Conservation (phyloP, 805 yeast genomes). For the Yarrowia sp. region DNA sequence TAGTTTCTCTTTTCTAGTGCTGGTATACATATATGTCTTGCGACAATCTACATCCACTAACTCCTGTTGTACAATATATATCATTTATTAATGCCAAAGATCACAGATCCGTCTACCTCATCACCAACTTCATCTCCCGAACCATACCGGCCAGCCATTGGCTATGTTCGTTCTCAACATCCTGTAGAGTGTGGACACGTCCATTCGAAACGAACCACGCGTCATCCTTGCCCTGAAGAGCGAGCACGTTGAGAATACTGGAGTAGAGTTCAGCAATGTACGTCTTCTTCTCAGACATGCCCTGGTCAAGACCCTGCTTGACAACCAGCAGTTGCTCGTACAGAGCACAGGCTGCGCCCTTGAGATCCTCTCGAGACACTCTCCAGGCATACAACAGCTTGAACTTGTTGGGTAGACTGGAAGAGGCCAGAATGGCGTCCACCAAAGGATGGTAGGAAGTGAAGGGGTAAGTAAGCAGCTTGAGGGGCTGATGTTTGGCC, state of each 20-base stretch:
- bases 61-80: neutral
- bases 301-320: neutral
- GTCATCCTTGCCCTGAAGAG: neutral
- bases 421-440: slow-evolving; percentile 4
- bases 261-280: neutral
- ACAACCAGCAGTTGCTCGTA: slow-evolving; percentile 27
- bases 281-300: neutral
- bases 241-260: slow-evolving; percentile 15
- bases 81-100: neutral
- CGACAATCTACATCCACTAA: no score
- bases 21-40: no score
- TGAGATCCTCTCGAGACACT: slow-evolving; percentile 45
- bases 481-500: slow-evolving; percentile 1
- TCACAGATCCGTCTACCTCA: neutral
- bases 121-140: neutral
- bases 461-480: slow-evolving; percentile 11
- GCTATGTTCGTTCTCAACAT: neutral
- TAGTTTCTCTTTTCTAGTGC: no score
- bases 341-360: slow-evolving; percentile 33
- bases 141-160: neutral
- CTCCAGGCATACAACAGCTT: slow-evolving; percentile 51
- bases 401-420: slow-evolving; percentile 33
- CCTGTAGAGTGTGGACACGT: neutral
- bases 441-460: neutral
- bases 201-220: slow-evolving; percentile 15